These are phyloP conservation scores for Dryadomyces quercivorus DNA, from an alignment of 2,329 filamentous ascomycete genomes.

Conservation along the genomic window DNA sequence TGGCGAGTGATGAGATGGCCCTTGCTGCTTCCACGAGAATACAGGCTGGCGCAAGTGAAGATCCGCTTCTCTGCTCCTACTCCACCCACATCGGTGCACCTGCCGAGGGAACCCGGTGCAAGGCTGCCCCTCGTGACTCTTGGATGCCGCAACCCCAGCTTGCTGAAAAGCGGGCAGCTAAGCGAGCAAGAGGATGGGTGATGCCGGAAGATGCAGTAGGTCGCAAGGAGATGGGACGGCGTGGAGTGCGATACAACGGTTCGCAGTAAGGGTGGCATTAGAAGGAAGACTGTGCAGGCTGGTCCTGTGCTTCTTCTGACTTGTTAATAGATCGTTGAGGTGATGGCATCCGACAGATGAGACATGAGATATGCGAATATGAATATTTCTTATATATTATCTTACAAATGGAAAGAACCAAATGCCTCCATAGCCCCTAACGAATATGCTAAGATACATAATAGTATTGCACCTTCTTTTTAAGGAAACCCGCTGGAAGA, in stretches of 20 bases:
- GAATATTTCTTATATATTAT: not conserved
- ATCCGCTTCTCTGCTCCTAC: conserved; percentile 32
- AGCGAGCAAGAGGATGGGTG: conserved; percentile 62
- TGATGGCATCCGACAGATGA: not conserved
- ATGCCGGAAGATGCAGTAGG: conserved; percentile 62
- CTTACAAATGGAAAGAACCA: not conserved
- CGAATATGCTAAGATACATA: not conserved
- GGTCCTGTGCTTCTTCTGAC: not conserved
- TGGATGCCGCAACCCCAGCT: conserved; percentile 68
- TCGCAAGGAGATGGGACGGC: conserved; percentile 58
- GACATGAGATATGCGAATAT: not conserved
- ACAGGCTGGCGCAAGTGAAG: not conserved
- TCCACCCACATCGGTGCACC: conserved; percentile 62
- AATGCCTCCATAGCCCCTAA: not conserved
- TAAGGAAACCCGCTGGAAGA: not conserved
- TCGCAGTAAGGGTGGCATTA: not conserved
- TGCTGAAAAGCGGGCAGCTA: conserved; percentile 65
- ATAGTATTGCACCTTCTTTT: not conserved
- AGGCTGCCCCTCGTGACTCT: conserved; percentile 54
- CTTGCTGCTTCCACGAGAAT: not conserved
- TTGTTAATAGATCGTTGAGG: too few species aligned
- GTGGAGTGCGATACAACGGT: conserved; percentile 45
- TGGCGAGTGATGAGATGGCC: conserved; percentile 21
- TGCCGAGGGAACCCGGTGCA: conserved; percentile 58
- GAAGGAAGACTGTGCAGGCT: not conserved